These are phyloP conservation scores for Crepidotus variabilis DNA, from an alignment of 768 basidiomycete genomes.

Conservation along the genomic window DNA sequence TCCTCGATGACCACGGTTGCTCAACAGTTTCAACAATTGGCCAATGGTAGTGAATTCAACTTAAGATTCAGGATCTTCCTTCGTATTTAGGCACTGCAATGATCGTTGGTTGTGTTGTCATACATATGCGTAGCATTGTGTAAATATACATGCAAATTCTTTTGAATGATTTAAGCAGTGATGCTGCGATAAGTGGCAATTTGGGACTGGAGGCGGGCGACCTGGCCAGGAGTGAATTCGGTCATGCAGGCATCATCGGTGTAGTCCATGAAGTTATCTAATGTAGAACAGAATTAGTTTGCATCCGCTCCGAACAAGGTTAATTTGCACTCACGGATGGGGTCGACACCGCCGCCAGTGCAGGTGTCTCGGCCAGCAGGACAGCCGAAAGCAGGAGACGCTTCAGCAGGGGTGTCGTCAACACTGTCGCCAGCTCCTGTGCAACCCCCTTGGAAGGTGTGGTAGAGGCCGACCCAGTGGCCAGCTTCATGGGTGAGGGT, in stretches of 20 bases:
- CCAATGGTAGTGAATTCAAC: too few relatives aligned
- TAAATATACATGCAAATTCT: too few relatives aligned
- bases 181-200: conserved; percentile 21
- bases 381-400: conserved; percentile 39
- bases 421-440: conserved; percentile 36
- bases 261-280: conserved; percentile 56
- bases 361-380: conserved; percentile 34
- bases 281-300: not conserved
- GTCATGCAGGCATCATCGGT: conserved; percentile 47
- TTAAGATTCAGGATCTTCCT: too few relatives aligned
- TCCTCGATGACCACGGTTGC: too few relatives aligned
- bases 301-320: not conserved
- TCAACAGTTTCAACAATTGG: too few relatives aligned
- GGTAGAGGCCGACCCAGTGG: conserved; percentile 60
- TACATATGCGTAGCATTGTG: too few relatives aligned
- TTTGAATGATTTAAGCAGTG: not conserved
- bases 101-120: too few relatives aligned
- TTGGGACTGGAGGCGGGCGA: conserved; percentile 25
- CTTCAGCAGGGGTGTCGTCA: conserved; percentile 44
- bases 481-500: conserved; percentile 56
- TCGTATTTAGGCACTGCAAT: too few relatives aligned
- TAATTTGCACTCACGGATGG: conserved; percentile 31
- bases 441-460: conserved; percentile 56
- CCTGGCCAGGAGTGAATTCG: conserved; percentile 44
- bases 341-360: conserved; percentile 36